A percentile compares a stretch with the other conserved stretches of the same genome.
phyloP scores from a whole-genome alignment of 2,329 filamentous ascomycete species.

The Colletotrichum simmondsii region DNA sequence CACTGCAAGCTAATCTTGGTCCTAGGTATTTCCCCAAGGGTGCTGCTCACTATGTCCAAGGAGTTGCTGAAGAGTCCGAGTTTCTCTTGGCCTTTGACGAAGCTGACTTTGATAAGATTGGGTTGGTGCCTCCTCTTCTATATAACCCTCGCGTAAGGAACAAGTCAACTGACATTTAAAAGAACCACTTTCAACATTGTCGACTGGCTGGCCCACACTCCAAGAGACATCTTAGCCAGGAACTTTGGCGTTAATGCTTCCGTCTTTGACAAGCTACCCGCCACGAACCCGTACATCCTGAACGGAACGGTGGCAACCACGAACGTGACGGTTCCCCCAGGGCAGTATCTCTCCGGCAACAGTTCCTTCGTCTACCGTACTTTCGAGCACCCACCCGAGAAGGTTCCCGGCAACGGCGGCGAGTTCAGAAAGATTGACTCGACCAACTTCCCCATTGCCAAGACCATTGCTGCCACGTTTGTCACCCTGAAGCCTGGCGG shows the following conservation, averaged over 20 bases:
- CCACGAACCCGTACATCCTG: constrained; percentile 70
- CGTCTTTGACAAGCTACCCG: constrained; percentile 68
- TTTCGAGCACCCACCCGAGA: constrained; percentile 63
- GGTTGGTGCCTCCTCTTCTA: constrained; percentile 48
- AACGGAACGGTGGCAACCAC: constrained; percentile 63
- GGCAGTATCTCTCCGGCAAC: constrained; percentile 53
- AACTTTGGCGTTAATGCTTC: constrained; percentile 73
- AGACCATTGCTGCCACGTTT: constrained; percentile 73
- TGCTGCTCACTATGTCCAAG: constrained; percentile 71
- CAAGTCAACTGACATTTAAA: not conserved
- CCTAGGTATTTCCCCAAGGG: constrained; percentile 71
- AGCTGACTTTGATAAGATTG: constrained; percentile 71
- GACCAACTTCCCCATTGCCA: constrained; percentile 73
- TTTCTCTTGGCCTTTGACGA: constrained; percentile 75
- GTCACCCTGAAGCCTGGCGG: constrained; percentile 72
- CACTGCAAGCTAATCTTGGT: not conserved
- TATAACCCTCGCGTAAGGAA: not conserved
- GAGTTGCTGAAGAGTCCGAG: constrained; percentile 74
- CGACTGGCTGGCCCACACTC: constrained; percentile 77
- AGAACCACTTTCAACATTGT: constrained; percentile 79
- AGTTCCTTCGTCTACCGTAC: constrained; percentile 72
- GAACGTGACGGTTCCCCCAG: constrained; percentile 57
- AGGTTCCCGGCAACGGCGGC: constrained; percentile 70
- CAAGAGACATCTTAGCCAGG: constrained; percentile 70
- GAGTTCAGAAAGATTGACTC: constrained; percentile 73